Percentiles rank a stretch among this genome's conserved stretches.
These are phyloP conservation scores for Neoboletus subvelutipes DNA, from an alignment of 768 basidiomycete species.

Conservation along the genomic window DNA sequence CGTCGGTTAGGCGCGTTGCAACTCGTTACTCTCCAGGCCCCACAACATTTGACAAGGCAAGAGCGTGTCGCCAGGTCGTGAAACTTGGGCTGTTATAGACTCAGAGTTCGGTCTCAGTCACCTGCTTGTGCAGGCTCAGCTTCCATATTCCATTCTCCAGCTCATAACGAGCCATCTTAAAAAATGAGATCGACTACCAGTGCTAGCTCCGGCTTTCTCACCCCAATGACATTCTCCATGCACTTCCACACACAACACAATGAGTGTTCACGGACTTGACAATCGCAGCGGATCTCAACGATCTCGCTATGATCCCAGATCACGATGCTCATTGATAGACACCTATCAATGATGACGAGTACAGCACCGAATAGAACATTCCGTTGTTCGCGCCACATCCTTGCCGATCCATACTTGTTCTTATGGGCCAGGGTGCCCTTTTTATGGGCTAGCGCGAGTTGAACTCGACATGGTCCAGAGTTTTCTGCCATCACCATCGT, in stretches of 20 bases:
- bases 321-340: not conserved
- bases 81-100: not conserved
- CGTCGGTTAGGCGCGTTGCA: conserved; percentile 17
- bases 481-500: conserved; percentile 1
- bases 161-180: not conserved
- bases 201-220: not conserved
- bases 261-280: not conserved
- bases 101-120: conserved; percentile 8
- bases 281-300: not conserved
- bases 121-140: not conserved
- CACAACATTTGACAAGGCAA: conserved; percentile 5
- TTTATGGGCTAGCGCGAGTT: not conserved
- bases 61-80: not conserved
- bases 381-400: not conserved
- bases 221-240: not conserved
- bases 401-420: not conserved
- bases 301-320: not conserved
- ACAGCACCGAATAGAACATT: not conserved
- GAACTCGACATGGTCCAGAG: not conserved
- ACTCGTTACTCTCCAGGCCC: not conserved
- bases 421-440: not conserved
- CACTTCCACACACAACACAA: not conserved
- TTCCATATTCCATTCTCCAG: not conserved
- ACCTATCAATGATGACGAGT: not conserved
- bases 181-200: not conserved